A percentile compares a stretch with the other conserved stretches of the same genome.
Conservation (phyloP, 495 filamentous ascomycete genomes). For the Hypoxylon rickii region DNA sequence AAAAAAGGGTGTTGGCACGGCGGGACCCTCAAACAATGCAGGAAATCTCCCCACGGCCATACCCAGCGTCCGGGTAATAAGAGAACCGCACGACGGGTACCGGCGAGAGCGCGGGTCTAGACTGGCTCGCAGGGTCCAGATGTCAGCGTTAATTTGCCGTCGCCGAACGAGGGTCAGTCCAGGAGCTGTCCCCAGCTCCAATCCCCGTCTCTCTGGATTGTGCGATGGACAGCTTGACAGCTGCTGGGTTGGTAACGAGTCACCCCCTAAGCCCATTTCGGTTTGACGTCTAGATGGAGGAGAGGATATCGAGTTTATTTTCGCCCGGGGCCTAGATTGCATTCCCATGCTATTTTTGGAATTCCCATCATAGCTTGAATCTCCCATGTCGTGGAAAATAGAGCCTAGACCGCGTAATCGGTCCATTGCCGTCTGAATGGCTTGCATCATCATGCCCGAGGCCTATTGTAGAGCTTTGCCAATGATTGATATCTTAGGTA, state of each 20-base stretch:
- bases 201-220: background rate
- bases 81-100: slow-evolving; percentile 7
- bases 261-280: slow-evolving; percentile 17
- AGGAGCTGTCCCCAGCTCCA: background rate
- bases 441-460: slow-evolving; percentile 11
- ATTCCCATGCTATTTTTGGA: slow-evolving; percentile 28
- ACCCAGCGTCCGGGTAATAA: slow-evolving; percentile 33
- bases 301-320: slow-evolving; percentile 9
- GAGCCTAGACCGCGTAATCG: slow-evolving; percentile 17
- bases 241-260: background rate
- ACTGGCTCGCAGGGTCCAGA: slow-evolving; percentile 36
- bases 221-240: slow-evolving; percentile 13
- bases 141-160: slow-evolving; percentile 23
- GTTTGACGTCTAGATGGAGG: slow-evolving; percentile 13
- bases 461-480: slow-evolving; percentile 4
- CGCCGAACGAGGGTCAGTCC: slow-evolving; percentile 18
- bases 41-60: slow-evolving; percentile 1
- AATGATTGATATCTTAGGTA: slow-evolving; percentile 8
- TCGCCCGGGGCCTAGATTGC: slow-evolving; percentile 26
- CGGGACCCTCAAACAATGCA: slow-evolving; percentile 28
- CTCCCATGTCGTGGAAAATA: slow-evolving; percentile 1
- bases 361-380: slow-evolving; percentile 10
- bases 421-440: slow-evolving; percentile 23
- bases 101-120: slow-evolving; percentile 28
- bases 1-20: slow-evolving; percentile 17